Base-by-base conservation (phyloP, 192 early-diverging fungal genomes). In the Backusella morwellensis region DNA sequence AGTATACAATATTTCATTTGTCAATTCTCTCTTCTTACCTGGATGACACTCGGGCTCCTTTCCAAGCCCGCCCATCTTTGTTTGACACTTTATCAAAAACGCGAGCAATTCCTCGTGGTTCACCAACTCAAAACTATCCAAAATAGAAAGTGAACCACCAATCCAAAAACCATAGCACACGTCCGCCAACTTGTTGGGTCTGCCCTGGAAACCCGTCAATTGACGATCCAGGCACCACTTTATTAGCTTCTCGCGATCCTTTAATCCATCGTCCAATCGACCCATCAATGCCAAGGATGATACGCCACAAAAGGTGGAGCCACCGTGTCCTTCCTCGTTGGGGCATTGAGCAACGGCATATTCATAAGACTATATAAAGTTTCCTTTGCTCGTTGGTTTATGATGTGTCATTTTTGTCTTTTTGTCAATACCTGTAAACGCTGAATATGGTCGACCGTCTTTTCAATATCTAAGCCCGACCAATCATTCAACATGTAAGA, bases 141-240 rank as follows among this genome's bases (percentile, higher is more conserved):
- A 78, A 29, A 92, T 90, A 84, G 86, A 79, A 21, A 99, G 75
- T 11, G 91, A 79, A 0, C 89, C 96, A 8, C 98, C 98, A 23
- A 99, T 87, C 98, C 98, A 99, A 83, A 97, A 99, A 9, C 95
- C 93, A 82, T 99, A 99, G 82, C 98, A 99, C 14, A 94, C 95
- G 78, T 99, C 98, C 26, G 90, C 84, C 3, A 85, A 81, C 81
- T 99, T 99, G 78, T 95, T 94, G 11, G 86, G 82, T 44, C 98
- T 81, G 4, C 98, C 98, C 77, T 96, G 93, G 85, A 97, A 99
- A 6, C 98, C 98, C 32, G 80, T 85, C 42, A 78, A 76, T 78
- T 97, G 96, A n/a, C 94, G 85, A 23, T 81, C 79, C 66, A 99
- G 67, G 41, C 93, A 86, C 98, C 98, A 99, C 40, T 82, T 76